Evolutionary conservation across 306 rosid genomes (phyloP), one percentile per base, ranked within the genome.

Genomic region (Senna siamea): DNA sequence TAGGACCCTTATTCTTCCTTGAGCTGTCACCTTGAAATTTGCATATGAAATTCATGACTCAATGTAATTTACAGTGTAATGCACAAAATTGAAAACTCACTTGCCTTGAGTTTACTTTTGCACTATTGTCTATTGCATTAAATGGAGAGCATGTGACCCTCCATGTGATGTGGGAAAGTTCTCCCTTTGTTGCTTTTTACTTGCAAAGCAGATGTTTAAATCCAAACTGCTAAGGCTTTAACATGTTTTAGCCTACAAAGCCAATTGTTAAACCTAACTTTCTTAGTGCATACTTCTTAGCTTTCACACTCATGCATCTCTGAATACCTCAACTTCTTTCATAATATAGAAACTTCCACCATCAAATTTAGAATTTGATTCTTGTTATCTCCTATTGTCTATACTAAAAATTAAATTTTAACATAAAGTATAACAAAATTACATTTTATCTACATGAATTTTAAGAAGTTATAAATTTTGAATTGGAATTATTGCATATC

Each of bases 161-260:
- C 75, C 87, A 85, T 83, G 88, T 83, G 85, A 47, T 3, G 12
- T 46, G 77, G 64, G 9, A 41, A 48, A 69, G n/a, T 44, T 3
- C 81, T 78, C 85, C 79, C 8, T 17, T 5, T 12, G 6, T 68
- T 67, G 30, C 76, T 54, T 61, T 64, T 56, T 34, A 41, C 14
- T 66, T 37, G 40, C 15, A 23, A 63, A 76, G 78, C 30, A 51
- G n/a, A 69, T 69, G 87, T 80, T 87, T 46, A 53, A 13, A 73
- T 78, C 82, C 74, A 74, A n/a, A 76, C 68, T 19, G 59, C 80
- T 53, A 51, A 23, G 60, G 70, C 18, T 34, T 58, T 9, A 62
- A 69, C 69, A 78, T 78, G 71, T 46, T 67, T 35, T 50, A 18
- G 56, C 69, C 53, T 50, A 26, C 56, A 46, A 76, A 43, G 57